Evolutionary conservation across 768 basidiomycete genomes (phyloP).

Genomic region (Hortiboletus campestris): DNA sequence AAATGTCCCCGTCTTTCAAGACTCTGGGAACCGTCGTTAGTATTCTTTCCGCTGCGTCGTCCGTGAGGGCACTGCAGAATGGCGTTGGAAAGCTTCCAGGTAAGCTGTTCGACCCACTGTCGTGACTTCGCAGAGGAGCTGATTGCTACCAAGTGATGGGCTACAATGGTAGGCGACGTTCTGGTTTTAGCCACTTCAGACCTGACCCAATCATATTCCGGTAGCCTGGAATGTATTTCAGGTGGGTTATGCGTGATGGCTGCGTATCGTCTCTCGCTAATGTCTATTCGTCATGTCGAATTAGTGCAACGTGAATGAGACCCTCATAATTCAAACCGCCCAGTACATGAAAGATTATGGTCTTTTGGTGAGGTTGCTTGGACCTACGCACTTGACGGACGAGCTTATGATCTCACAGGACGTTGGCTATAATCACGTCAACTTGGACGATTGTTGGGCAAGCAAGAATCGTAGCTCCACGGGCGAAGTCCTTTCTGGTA

Average conservation of each 20-base stretch:
- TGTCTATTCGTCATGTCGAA: background rate
- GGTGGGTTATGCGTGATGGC: constrained; percentile 33
- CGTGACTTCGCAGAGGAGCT: background rate
- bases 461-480: constrained; percentile 48
- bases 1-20: constrained; percentile 14
- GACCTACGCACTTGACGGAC: background rate
- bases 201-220: constrained; percentile 2
- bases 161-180: constrained; percentile 26
- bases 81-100: constrained; percentile 34
- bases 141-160: constrained; percentile 28
- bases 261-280: background rate
- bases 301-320: constrained; percentile 59
- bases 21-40: constrained; percentile 3
- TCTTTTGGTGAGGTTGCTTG: constrained; percentile 37
- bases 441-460: constrained; percentile 65
- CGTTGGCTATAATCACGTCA: constrained; percentile 56
- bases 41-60: constrained; percentile 12
- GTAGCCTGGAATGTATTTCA: constrained; percentile 68
- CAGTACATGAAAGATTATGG: constrained; percentile 51
- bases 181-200: background rate
- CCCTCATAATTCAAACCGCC: constrained; percentile 48
- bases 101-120: constrained; percentile 4
- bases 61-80: constrained; percentile 23
- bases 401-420: constrained; percentile 35
- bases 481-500: constrained; percentile 57